Evolutionary conservation across 2,329 filamentous ascomycete species (phyloP), one percentile per base, ranked within the genome.

Genomic region (Talaromyces rugulosus): DNA sequence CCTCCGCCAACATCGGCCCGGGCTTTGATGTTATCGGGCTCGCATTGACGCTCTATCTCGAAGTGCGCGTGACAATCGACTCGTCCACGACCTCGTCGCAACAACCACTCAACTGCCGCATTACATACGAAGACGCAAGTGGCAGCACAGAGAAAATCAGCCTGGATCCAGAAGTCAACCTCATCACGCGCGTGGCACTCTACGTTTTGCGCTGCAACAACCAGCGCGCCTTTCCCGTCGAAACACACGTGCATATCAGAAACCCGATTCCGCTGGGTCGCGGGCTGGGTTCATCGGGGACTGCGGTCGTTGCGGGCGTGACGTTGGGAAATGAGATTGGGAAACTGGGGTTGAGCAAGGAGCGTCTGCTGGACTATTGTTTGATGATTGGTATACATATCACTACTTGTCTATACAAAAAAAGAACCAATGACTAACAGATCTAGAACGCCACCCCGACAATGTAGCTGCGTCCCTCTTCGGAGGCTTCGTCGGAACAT

Each of bases 11-110:
- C 82, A 97, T 98, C 74, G 94, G 92, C 68, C 94, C 94, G 56
- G 94, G 94, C 63, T 99, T 98, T 83, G 94, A 99, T 82, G 94
- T 97, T 70, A 96, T 98, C 75, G 79, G 95, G 68, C 88, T 99
- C 65, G 94, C 94, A 8, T 84, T 99, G 68, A 96, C 92, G 67
- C 88, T 97, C 76, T 96, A 94, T 80, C 89, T 99, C 66, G 93
- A 97, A 80, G 82, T 98, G 61, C 85, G 88, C 66, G 90, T 98
- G 75, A 91, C 88, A 65, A 83, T 96, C 71, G 85, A 90, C 76
- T 81, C 86, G 63, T 77, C 81, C 69, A 58, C 77, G 75, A 51
- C 70, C 16, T 69, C 72, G 31, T 72, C 74, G 31, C 63, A 73
- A 44, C 67, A 72, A 18, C 75, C 76, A 16, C 70, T 79, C 56